phyloP scores from a whole-genome alignment of 768 basidiomycete species.

The Amanita pseudoporphyria region DNA sequence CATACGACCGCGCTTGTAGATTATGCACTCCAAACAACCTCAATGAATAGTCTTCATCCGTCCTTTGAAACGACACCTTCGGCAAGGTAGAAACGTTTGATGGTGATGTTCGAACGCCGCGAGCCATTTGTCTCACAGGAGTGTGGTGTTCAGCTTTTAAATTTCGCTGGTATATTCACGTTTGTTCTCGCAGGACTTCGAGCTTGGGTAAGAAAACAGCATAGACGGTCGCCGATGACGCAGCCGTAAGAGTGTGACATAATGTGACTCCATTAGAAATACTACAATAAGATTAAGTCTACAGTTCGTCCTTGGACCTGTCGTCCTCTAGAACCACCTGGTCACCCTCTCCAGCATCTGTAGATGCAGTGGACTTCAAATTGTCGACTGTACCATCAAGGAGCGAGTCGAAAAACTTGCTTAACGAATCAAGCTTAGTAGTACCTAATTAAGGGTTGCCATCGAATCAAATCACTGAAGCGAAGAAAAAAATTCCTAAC shows the following conservation, averaged over 20 bases:
- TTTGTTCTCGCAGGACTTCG: neutral
- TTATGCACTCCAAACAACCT: conserved; percentile 58
- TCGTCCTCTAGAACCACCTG: conserved; percentile 3
- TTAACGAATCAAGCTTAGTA: conserved; percentile 66
- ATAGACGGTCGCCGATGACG: neutral
- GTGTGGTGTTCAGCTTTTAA: neutral
- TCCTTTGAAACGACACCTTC: conserved; percentile 56
- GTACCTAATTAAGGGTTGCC: conserved; percentile 28
- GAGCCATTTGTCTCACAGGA: conserved; percentile 23
- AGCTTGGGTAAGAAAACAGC: neutral
- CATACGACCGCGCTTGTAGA: conserved; percentile 54
- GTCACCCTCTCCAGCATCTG: neutral
- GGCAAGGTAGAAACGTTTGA: conserved; percentile 32
- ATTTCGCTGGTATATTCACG: neutral
- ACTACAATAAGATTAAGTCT: conserved; percentile 4
- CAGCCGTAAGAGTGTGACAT: neutral
- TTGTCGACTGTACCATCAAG: conserved; percentile 61
- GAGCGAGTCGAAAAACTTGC: conserved; percentile 63
- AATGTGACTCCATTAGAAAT: neutral
- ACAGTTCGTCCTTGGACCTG: conserved; percentile 8
- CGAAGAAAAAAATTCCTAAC: conserved; percentile 27
- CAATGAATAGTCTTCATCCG: conserved; percentile 53
- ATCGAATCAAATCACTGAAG: neutral
- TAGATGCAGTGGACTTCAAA: too few species aligned
- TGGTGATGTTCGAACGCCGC: conserved; percentile 23